Conservation (phyloP, 352 stramenopile species). For the Pythium sp. region DNA sequence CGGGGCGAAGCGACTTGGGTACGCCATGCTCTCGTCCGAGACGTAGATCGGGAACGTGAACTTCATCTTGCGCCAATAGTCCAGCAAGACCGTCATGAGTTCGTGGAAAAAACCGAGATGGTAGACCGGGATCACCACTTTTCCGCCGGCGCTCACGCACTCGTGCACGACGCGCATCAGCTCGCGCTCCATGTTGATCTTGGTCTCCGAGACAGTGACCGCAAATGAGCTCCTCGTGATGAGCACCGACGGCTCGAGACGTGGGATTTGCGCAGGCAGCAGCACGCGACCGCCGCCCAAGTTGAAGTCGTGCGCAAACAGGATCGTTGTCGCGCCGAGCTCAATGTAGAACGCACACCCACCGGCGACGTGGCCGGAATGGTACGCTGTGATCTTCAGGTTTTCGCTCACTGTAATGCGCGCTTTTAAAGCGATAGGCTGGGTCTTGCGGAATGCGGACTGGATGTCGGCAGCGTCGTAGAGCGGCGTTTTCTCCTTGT, state of each 20-base stretch:
- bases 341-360: constrained; percentile 79
- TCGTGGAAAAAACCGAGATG: constrained; percentile 81
- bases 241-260: constrained; percentile 51
- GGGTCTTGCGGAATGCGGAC: constrained; percentile 47
- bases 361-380: constrained; percentile 73
- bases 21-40: constrained; percentile 58
- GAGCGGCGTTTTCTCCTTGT: constrained; percentile 41
- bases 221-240: constrained; percentile 75
- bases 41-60: constrained; percentile 61
- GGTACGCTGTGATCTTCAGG: constrained; percentile 78
- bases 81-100: constrained; percentile 61
- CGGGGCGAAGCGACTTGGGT: constrained; percentile 54
- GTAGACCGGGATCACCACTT: constrained; percentile 84
- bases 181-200: constrained; percentile 76
- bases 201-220: constrained; percentile 81
- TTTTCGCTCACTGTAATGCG: constrained; percentile 56
- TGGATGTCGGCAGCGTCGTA: constrained; percentile 67
- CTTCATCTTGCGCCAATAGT: constrained; percentile 70
- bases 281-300: constrained; percentile 67
- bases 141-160: constrained; percentile 67
- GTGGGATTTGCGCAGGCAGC: constrained; percentile 64
- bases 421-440: constrained; percentile 49
- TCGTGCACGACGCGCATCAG: constrained; percentile 77
- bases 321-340: constrained; percentile 62
- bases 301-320: constrained; percentile 84